These are phyloP conservation scores for Citeromyces hawaiiensis DNA, from an alignment of 1,139 yeast species.

Conservation along the genomic window DNA sequence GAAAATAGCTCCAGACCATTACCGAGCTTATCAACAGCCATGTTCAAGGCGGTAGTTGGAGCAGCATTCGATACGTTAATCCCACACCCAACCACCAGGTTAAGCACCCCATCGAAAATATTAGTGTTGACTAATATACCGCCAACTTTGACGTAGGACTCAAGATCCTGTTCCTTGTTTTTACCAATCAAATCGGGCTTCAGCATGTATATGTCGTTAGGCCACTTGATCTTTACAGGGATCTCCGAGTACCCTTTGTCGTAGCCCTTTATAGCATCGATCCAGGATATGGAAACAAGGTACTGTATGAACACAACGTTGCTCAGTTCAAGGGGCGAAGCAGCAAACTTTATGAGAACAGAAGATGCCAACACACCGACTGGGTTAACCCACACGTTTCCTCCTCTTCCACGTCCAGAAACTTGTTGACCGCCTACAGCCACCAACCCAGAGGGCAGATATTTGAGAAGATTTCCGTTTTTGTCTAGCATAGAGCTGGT, in stretches of 20 bases:
- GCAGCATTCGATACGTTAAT: conserved; percentile 75
- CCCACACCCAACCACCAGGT: conserved; percentile 75
- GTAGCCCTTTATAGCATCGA: conserved; percentile 61
- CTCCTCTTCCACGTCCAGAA: conserved; percentile 89
- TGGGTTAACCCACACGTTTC: conserved; percentile 92
- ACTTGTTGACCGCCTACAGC: conserved; percentile 76
- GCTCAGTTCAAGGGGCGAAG: conserved; percentile 20
- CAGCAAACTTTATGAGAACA: conserved; percentile 48
- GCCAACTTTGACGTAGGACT: conserved; percentile 60
- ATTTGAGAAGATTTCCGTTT: conserved; percentile 43
- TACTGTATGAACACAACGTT: conserved; percentile 79
- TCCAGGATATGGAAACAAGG: conserved; percentile 68
- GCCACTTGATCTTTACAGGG: conserved; percentile 89
- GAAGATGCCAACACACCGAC: conserved; percentile 84
- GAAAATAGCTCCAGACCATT: conserved; percentile 33
- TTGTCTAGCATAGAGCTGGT: conserved; percentile 70
- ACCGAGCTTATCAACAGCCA: conserved; percentile 37
- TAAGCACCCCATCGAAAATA: conserved; percentile 36
- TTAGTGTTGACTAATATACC: conserved; percentile 82
- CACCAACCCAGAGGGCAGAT: conserved; percentile 59
- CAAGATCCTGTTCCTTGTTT: conserved; percentile 24
- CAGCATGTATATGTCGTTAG: conserved; percentile 77
- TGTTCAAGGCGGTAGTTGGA: conserved; percentile 81
- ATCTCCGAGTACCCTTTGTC: conserved; percentile 48
- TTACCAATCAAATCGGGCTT: conserved; percentile 42